Evolutionary conservation across 192 early-diverging fungal species (phyloP), one percentile per base, ranked within the genome.

Genomic region (Phlyctochytrium planicorne): DNA sequence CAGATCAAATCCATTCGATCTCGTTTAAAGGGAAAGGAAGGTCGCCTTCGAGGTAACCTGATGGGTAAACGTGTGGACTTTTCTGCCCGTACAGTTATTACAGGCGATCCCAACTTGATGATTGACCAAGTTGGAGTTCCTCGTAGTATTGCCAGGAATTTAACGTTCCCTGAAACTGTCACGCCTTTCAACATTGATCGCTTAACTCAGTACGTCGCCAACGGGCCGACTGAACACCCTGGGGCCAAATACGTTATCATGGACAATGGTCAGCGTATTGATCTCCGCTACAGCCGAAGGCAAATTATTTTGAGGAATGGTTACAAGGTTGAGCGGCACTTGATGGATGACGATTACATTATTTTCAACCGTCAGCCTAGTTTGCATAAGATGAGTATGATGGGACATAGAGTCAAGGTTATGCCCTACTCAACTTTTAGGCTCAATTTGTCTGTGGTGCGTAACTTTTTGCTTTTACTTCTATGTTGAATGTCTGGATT

Each of bases 1-100:
- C 65, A 87, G 83, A 66, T 95, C 61, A 98, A 98, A 74, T 91
- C 94, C 24, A 97, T 99, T 65, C 89, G 96, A 68, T 91, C 91
- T 17, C 86, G 97, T 68, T 83, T 99, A 57, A 99, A 99, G 88
- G 97, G 97, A 60, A 99, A 99, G 78, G 97, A 99, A 78, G 97
- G 95, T 55, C 91, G 97, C 73, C 80, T 99, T 64, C 94, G 97
- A 81, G 95, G 95, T 61, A 99, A 99, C 77, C 80, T 99, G 79
- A 99, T 99, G 97, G 97, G 97, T 60, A 99, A 99, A 77, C 93
- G 97, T 80, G 96, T 99, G 1, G 97, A 98, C 78, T 99, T 98
- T 78, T 97, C 95, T 30, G 96, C 97, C 0, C 92, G 97, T 80
- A 99, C 95, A 2, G 97, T 99, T 53, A 97, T 99, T 78, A 99